Evolutionary conservation across 192 early-diverging fungal genomes (phyloP), one percentile per base, ranked within the genome.

Genomic region (Spinellus fusiger): DNA sequence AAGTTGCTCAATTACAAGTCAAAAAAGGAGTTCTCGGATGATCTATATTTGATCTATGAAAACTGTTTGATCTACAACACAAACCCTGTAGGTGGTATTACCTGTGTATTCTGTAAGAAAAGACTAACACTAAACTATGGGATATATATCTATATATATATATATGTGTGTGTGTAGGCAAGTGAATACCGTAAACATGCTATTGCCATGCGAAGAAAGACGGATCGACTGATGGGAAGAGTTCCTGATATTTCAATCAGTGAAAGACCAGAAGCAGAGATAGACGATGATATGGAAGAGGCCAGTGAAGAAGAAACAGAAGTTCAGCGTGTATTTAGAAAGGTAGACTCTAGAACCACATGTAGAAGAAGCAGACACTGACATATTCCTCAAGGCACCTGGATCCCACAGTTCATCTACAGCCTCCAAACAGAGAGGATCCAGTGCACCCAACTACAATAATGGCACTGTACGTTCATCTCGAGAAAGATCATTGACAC

Each of bases 31-130:
- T 98, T 99, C 78, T 70, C 78, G 3, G 73, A 83, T n/a, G 95
- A 99, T 60, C 67, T 97, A 29, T 80, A 89, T 64, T 73, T 98
- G 49, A 96, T 99, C 56, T 95, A 91, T 76, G 76, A 80, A 47
- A 99, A 99, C 70, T 97, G 95, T 74, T 81, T 94, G 40, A 74
- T 73, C 4, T 99, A 93, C 81, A 99, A 99, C 70, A 84, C 88
- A 3, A 80, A 88, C 59, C 93, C 93, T 5, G 78, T 69, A 62
- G 69, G 46, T 65, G n/a, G n/a, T n/a, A n/a, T n/a, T n/a, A n/a
- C n/a, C n/a, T n/a, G n/a, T n/a, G n/a, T n/a, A n/a, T n/a, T n/a
- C n/a, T n/a, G n/a, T n/a, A n/a, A n/a, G n/a, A n/a, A n/a, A n/a
- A n/a, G n/a, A n/a, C n/a, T n/a, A 25, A 16, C 1, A 20, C 33